These are phyloP conservation scores for Lactifluus rugatus DNA, from an alignment of 768 basidiomycete genomes.

Conservation along the genomic window DNA sequence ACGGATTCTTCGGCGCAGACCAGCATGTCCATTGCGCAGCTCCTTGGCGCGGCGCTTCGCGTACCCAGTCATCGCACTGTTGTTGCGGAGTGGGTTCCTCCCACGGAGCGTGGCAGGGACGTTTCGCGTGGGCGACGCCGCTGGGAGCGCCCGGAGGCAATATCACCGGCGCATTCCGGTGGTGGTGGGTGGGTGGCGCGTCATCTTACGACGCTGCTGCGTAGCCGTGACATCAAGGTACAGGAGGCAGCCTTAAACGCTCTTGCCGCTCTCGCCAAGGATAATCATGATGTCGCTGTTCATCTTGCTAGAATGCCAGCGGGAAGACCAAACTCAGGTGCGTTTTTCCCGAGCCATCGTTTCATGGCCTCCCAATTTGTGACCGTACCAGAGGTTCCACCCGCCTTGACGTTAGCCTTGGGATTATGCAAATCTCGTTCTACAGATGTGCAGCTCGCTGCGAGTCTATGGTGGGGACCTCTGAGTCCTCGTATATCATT, in stretches of 20 bases:
- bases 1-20: slow-evolving; percentile 33
- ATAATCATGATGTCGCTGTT: slow-evolving; percentile 45
- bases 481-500: neutral
- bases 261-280: slow-evolving; percentile 55
- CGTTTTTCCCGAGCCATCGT: neutral
- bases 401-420: slow-evolving; percentile 37
- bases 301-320: slow-evolving; percentile 34
- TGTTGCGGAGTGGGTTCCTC: slow-evolving; percentile 57
- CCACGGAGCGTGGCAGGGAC: slow-evolving; percentile 43
- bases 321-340: slow-evolving; percentile 11
- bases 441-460: slow-evolving; percentile 56
- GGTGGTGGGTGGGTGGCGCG: slow-evolving; percentile 53
- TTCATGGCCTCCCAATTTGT: neutral
- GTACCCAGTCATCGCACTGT: slow-evolving; percentile 38
- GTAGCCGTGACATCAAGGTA: slow-evolving; percentile 45
- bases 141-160: slow-evolving; percentile 59
- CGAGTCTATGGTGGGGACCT: slow-evolving; percentile 50
- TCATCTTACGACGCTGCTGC: slow-evolving; percentile 39
- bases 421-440: slow-evolving; percentile 48
- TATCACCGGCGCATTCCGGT: slow-evolving; percentile 26
- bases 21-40: slow-evolving; percentile 45
- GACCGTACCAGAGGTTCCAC: slow-evolving; percentile 20
- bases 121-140: no score
- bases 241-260: slow-evolving; percentile 60
- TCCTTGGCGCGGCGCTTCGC: slow-evolving; percentile 46